phyloP scores from a whole-genome alignment of 2,329 filamentous ascomycete genomes.

The Lachnum nothofagi region DNA sequence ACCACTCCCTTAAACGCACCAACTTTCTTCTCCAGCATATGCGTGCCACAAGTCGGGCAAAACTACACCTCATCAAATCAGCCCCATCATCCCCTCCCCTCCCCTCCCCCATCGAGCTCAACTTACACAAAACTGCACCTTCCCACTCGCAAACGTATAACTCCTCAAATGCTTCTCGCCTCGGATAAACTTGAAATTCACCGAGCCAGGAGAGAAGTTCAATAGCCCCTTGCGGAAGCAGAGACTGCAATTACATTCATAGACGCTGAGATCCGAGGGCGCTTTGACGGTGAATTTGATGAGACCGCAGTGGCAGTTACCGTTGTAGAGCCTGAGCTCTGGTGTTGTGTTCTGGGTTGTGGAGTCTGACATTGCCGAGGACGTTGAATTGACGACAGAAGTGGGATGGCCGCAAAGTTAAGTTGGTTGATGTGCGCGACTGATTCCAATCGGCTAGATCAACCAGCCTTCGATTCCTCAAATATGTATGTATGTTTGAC shows the following conservation, averaged over 20 bases:
- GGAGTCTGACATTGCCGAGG: too few species aligned
- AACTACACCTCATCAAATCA: too few species aligned
- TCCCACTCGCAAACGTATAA: conserved; percentile 48
- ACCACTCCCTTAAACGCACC: conserved; percentile 28
- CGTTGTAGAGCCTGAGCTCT: conserved; percentile 37
- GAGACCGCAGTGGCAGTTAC: conserved; percentile 53
- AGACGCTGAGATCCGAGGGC: conserved; percentile 52
- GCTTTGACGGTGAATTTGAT: conserved; percentile 48
- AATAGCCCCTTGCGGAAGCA: conserved; percentile 49
- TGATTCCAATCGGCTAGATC: too few species aligned
- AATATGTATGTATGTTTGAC: too few species aligned
- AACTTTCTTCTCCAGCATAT: conserved; percentile 34
- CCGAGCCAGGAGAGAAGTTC: conserved; percentile 31
- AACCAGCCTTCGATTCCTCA: too few species aligned
- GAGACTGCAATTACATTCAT: conserved; percentile 63
- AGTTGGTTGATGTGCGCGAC: too few species aligned
- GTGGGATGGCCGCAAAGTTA: too few species aligned
- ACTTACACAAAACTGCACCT: background rate
- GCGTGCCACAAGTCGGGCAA: conserved; percentile 47
- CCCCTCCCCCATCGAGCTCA: conserved; percentile 1
- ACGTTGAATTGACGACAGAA: too few species aligned
- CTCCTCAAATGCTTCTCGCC: conserved; percentile 39
- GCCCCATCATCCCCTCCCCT: too few species aligned
- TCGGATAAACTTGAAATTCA: conserved; percentile 42
- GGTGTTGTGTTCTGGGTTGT: background rate